Base-by-base conservation (phyloP, 192 early-diverging fungal species). In the Coemansia furcata region DNA sequence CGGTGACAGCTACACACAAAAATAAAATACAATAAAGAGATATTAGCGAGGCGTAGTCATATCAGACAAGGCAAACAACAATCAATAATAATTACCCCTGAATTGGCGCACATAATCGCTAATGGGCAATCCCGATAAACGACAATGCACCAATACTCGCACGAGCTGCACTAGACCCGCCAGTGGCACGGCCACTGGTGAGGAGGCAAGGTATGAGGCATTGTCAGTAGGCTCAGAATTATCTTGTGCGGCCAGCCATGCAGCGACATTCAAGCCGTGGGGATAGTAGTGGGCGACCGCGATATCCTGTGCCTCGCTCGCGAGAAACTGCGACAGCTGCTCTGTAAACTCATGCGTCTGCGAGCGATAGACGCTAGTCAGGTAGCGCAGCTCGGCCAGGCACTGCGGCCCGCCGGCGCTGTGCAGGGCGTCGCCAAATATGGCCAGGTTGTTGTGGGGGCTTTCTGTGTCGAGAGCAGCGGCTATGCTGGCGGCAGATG, bases 401-500 rank as follows among this genome's bases (percentile, higher is more conserved):
- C 92, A 94, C 37, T 59, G 60, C 1, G 49, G 32, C 10, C 63
- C 66, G 33, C 62, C 58, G 10, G 89, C 87, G 50, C 90, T 89
- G 62, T 91, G 93, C 33, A 93, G 89, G 66, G 94, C 91, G 60
- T 94, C 95, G 47, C 92, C 93, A 86, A 97, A 97, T 58, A 96
- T 86, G 61, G 91, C 92, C 69, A 94, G 86, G 8, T 6, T 39
- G 58, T 60, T 60, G n/a, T 39, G n/a, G 9, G n/a, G 46, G 58
- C 36, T 60, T 32, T 19, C 17, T 9, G 4, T 60, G 21, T 57
- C 54, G 30, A 57, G 54, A 8, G 54, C 32, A 12, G 54, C 15
- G 26, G 30, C 54, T 7, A 57, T 17, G 30, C 5, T 23, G 54
- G 32, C 54, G 30, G 54, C 54, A 33, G 29, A 57, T 5, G 54